Evolutionary conservation across 2,329 filamentous ascomycete genomes (phyloP).

Genomic region (Fusarium lateritium): DNA sequence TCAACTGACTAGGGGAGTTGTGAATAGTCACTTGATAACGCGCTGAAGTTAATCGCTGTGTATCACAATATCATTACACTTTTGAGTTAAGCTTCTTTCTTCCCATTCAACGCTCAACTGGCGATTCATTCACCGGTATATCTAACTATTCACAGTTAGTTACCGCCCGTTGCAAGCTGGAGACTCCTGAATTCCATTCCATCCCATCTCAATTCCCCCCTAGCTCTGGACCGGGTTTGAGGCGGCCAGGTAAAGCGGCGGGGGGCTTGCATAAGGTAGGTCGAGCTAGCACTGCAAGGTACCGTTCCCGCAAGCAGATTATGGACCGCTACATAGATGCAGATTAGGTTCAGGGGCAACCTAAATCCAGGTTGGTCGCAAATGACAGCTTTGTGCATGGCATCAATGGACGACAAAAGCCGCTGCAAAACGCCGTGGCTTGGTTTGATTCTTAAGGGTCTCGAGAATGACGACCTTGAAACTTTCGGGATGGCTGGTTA

Average conservation of each 20-base stretch:
- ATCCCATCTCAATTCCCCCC: slow-evolving; percentile 4
- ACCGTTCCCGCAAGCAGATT: slow-evolving; percentile 29
- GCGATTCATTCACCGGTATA: background rate
- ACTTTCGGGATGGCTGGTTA: background rate
- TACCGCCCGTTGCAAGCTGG: slow-evolving; percentile 16
- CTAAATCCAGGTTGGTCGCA: slow-evolving; percentile 17
- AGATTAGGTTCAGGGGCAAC: slow-evolving; percentile 39
- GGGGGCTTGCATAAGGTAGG: slow-evolving; percentile 35
- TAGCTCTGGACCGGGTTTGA: slow-evolving; percentile 36
- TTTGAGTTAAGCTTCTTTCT: no score
- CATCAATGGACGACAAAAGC: slow-evolving; percentile 16
- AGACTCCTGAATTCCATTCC: slow-evolving; percentile 24
- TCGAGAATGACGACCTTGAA: background rate
- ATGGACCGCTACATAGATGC: slow-evolving; percentile 29
- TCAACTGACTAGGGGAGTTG: background rate
- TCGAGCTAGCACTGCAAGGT: slow-evolving; percentile 39
- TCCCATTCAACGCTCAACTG: background rate
- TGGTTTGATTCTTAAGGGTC: slow-evolving; percentile 26
- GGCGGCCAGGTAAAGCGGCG: slow-evolving; percentile 33
- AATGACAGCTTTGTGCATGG: slow-evolving; percentile 14
- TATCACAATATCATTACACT: no score
- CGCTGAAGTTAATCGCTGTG: no score
- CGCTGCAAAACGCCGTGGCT: slow-evolving; percentile 28
- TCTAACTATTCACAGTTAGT: slow-evolving; percentile 3
- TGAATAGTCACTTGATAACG: background rate